Conservation (phyloP, 768 basidiomycete genomes). For the Boletus eberwhitei region DNA sequence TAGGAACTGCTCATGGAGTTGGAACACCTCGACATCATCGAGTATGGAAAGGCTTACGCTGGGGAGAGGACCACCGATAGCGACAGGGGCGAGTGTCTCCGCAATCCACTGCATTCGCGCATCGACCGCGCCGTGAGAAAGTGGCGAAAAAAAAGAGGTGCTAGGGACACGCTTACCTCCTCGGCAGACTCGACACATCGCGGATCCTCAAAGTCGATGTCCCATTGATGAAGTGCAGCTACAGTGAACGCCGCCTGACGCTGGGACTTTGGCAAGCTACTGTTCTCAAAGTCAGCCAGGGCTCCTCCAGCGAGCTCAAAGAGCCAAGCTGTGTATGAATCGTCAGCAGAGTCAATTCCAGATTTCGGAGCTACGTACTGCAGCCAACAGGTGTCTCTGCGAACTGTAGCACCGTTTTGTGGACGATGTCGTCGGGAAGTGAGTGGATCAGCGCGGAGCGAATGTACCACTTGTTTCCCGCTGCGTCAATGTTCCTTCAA, state of each 20-base stretch:
- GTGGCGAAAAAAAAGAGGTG: not conserved
- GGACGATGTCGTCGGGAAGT: constrained; percentile 82
- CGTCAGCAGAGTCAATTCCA: not conserved
- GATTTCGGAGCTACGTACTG: constrained; percentile 52
- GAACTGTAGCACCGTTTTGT: constrained; percentile 79
- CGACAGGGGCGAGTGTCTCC: constrained; percentile 65
- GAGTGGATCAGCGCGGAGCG: constrained; percentile 81
- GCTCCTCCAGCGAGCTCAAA: constrained; percentile 89
- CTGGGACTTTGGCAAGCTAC: constrained; percentile 72
- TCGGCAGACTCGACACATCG: constrained; percentile 82
- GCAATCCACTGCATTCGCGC: constrained; percentile 63
- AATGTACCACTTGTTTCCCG: constrained; percentile 87
- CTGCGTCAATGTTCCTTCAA: constrained; percentile 34
- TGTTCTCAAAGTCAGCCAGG: constrained; percentile 66
- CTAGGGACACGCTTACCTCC: constrained; percentile 46
- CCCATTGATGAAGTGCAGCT: constrained; percentile 91
- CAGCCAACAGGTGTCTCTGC: constrained; percentile 84
- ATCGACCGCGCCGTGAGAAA: constrained; percentile 10
- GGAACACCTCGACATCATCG: constrained; percentile 15
- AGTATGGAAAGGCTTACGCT: constrained; percentile 53
- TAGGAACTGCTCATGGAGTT: constrained; percentile 54
- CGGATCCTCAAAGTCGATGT: constrained; percentile 75
- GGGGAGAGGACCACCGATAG: constrained; percentile 78
- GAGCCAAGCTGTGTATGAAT: constrained; percentile 64
- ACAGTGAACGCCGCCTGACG: constrained; percentile 82